Evolutionary conservation across 2,329 filamentous ascomycete species (phyloP).

Genomic region (Hirsutella rhossiliensis): DNA sequence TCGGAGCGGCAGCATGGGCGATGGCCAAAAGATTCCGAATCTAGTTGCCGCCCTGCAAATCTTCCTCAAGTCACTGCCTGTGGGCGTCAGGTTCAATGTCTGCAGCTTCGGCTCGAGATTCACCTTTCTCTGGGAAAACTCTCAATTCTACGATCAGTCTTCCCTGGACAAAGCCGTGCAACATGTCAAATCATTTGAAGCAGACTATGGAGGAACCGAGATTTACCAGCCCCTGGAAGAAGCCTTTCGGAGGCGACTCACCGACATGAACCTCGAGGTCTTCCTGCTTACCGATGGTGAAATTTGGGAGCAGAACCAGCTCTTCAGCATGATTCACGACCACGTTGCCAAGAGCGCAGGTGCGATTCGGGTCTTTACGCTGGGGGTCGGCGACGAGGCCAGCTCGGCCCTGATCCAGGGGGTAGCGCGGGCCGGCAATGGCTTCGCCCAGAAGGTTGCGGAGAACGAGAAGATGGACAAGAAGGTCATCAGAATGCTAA

Average conservation of each 20-base stretch:
- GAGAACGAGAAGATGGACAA: slow-evolving; percentile 53
- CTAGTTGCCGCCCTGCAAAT: slow-evolving; percentile 44
- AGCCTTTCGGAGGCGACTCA: slow-evolving; percentile 28
- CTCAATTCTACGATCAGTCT: slow-evolving; percentile 30
- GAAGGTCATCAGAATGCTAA: slow-evolving; percentile 64
- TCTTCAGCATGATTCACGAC: slow-evolving; percentile 33
- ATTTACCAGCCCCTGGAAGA: slow-evolving; percentile 33
- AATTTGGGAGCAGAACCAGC: slow-evolving; percentile 31
- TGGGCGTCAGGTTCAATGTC: slow-evolving; percentile 57
- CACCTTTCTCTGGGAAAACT: slow-evolving; percentile 34
- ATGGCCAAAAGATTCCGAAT: slow-evolving; percentile 33
- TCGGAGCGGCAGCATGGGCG: slow-evolving; percentile 54
- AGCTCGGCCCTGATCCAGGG: slow-evolving; percentile 43
- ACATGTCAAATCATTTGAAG: slow-evolving; percentile 28
- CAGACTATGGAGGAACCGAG: slow-evolving; percentile 41
- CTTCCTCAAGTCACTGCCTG: slow-evolving; percentile 53
- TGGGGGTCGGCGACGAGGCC: slow-evolving; percentile 39
- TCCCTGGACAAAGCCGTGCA: slow-evolving; percentile 28
- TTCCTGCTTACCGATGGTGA: slow-evolving; percentile 46
- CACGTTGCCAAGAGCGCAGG: slow-evolving; percentile 26
- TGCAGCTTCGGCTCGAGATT: slow-evolving; percentile 48
- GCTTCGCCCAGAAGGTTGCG: slow-evolving; percentile 49
- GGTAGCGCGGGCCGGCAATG: slow-evolving; percentile 39
- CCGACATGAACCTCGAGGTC: slow-evolving; percentile 37
- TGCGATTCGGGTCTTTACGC: slow-evolving; percentile 37